Evolutionary conservation across 371 early-diverging fungal genomes (phyloP).

Genomic region (Spraguea lophii): DNA sequence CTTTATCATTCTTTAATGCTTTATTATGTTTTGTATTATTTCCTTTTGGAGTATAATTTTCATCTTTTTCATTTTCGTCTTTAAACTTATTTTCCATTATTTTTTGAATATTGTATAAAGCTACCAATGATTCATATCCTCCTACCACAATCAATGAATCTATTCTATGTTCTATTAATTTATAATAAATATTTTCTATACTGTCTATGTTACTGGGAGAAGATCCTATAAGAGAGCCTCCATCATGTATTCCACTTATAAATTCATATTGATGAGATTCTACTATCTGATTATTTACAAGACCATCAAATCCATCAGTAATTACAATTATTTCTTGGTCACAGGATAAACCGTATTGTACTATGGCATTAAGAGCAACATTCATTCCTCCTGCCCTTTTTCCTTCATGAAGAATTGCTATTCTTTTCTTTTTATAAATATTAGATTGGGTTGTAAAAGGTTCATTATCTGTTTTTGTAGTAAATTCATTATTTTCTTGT

Average conservation of each 20-base stretch:
- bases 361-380: slow-evolving; percentile 67
- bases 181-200: slow-evolving; percentile 63
- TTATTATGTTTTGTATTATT: neutral
- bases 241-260: slow-evolving; percentile 63
- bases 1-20: neutral
- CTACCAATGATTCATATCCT: slow-evolving; percentile 68
- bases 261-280: slow-evolving; percentile 46
- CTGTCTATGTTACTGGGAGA: slow-evolving; percentile 55
- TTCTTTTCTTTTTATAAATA: slow-evolving; percentile 42
- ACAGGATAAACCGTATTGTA: slow-evolving; percentile 60
- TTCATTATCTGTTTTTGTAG: neutral
- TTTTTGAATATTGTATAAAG: slow-evolving; percentile 47
- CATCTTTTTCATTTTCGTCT: slow-evolving; percentile 2
- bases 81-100: neutral
- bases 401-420: slow-evolving; percentile 75
- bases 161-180: slow-evolving; percentile 65
- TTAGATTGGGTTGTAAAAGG: neutral
- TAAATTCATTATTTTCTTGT: neutral
- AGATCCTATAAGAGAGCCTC: slow-evolving; percentile 85
- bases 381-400: slow-evolving; percentile 94
- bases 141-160: slow-evolving; percentile 72
- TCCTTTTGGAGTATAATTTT: neutral
- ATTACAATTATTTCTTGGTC: slow-evolving; percentile 64
- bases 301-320: slow-evolving; percentile 75
- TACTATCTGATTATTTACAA: slow-evolving; percentile 50